Evolutionary conservation across 768 basidiomycete species (phyloP).

Genomic region (Punctularia strigosozonata): DNA sequence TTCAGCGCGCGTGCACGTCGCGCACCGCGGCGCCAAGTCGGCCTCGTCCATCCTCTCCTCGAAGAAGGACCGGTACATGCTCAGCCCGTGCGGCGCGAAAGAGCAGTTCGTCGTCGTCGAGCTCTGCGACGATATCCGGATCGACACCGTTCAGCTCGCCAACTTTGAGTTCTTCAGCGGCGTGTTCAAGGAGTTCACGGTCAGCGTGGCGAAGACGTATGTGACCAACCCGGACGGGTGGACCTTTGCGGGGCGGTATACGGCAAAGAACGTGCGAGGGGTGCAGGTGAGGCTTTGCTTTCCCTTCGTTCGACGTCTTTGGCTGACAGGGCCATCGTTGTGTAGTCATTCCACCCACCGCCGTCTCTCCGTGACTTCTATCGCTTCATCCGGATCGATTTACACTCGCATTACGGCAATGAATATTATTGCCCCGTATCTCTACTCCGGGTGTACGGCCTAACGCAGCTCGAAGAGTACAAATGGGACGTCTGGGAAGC

Average conservation of each 20-base stretch:
- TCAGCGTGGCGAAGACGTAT: slow-evolving; percentile 53
- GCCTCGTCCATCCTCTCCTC: slow-evolving; percentile 74
- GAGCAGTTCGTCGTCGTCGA: slow-evolving; percentile 88
- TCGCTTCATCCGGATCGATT: slow-evolving; percentile 89
- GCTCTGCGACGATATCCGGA: slow-evolving; percentile 93
- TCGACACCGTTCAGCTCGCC: slow-evolving; percentile 92
- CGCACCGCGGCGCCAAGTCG: slow-evolving; percentile 75
- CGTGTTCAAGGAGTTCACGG: slow-evolving; percentile 84
- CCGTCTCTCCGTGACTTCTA: slow-evolving; percentile 74
- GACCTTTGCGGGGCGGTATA: slow-evolving; percentile 65
- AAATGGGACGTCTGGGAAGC: slow-evolving; percentile 82
- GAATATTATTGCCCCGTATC: slow-evolving; percentile 97
- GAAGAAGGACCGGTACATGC: slow-evolving; percentile 93
- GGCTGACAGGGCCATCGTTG: neutral
- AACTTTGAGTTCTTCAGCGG: slow-evolving; percentile 98
- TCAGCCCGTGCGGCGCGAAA: slow-evolving; percentile 77
- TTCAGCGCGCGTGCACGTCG: slow-evolving; percentile 80
- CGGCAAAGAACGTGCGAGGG: slow-evolving; percentile 83
- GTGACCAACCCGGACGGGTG: slow-evolving; percentile 27
- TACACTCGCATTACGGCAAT: slow-evolving; percentile 83
- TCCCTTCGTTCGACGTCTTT: slow-evolving; percentile 1
- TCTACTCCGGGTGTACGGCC: slow-evolving; percentile 85
- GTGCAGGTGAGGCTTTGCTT: slow-evolving; percentile 57
- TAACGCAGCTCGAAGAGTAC: slow-evolving; percentile 94
- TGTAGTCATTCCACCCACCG: slow-evolving; percentile 68